Percentiles rank a stretch among this genome's conserved stretches.
Conservation (phyloP, 768 basidiomycete species). For the Bullera alba region DNA sequence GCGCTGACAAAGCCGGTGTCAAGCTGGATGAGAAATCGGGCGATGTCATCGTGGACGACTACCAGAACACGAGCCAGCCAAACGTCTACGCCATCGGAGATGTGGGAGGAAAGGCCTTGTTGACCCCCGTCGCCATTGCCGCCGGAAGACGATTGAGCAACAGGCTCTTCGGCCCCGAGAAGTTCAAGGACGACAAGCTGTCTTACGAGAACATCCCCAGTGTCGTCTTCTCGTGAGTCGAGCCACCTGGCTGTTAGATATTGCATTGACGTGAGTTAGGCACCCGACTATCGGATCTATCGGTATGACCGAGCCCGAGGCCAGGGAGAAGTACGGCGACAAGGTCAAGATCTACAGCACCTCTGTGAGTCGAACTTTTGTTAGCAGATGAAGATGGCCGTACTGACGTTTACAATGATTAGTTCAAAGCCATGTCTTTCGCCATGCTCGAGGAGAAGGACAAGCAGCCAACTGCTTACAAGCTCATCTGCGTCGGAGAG, state of each 20-base stretch:
- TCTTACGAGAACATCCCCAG: constrained; percentile 83
- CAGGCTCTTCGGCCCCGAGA: constrained; percentile 76
- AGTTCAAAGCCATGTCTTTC: constrained; percentile 70
- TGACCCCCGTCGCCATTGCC: constrained; percentile 96
- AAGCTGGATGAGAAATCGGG: constrained; percentile 68
- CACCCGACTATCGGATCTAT: constrained; percentile 95
- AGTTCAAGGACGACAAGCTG: constrained; percentile 81
- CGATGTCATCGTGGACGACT: constrained; percentile 84
- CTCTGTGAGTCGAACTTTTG: constrained; percentile 29
- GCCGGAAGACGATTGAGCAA: constrained; percentile 85
- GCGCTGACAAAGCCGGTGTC: constrained; percentile 69
- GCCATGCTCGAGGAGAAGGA: constrained; percentile 80
- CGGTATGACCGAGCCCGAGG: constrained; percentile 87
- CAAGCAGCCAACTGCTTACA: constrained; percentile 92
- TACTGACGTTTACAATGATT: constrained; percentile 38
- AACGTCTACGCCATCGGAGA: constrained; percentile 82
- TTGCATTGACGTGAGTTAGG: constrained; percentile 47
- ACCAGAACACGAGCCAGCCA: constrained; percentile 69
- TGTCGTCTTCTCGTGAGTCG: constrained; percentile 88
- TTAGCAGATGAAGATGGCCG: background rate
- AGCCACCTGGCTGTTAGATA: background rate
- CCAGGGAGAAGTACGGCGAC: constrained; percentile 68
- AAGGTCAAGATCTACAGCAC: constrained; percentile 81
- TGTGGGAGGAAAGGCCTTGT: constrained; percentile 79
- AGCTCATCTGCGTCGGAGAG: constrained; percentile 74